Evolutionary conservation across 179 eudicot genomes (phyloP), one percentile per base, ranked within the genome.

Genomic region (Heliamphora pulchella): DNA sequence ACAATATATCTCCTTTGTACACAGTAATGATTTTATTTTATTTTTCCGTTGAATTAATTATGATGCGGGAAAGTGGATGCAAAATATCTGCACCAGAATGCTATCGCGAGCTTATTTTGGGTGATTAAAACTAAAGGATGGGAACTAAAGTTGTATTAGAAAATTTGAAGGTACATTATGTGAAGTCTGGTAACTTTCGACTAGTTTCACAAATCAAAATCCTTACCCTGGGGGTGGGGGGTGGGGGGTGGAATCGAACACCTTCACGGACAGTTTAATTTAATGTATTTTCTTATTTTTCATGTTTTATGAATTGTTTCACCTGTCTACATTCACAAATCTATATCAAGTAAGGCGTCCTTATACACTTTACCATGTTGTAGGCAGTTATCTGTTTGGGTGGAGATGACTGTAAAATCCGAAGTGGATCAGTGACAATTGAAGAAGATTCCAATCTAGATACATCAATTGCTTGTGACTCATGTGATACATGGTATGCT

Each of bases 321-420:
- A 67, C 61, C 59, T 55, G 47, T 75, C 61, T 76, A 47, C 48
- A 20, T 70, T 69, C 17, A 57, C 39, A 44, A 78, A 44, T 79
- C 50, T 48, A 41, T 65, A 63, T 1, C 78, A 44, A 77, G 55
- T 65, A 61, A 79, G 69, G 74, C 77, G 82, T 85, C 80, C 78
- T 74, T 69, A 81, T 78, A 78, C 77, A 67, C 80, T 78, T 74
- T 80, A 59, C 65, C 86, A 78, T 84, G 80, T 86, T 90, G 83
- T 90, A 95, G 98, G 95, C 98, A 91, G 98, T 95, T 86, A 90
- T 90, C 86, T 95, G 98, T 86, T 87, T 95, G 95, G 98, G 89
- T 81, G 92, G 97, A 82, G 97, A 87, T 89, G 92, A 86, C 80
- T 95, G 98, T 89, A 91, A 89, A 86, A 81, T 93, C 75, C 92